Base-by-base conservation (phyloP, 1,284 basidiomycete genomes). In the Exobasidium rhododendri region DNA sequence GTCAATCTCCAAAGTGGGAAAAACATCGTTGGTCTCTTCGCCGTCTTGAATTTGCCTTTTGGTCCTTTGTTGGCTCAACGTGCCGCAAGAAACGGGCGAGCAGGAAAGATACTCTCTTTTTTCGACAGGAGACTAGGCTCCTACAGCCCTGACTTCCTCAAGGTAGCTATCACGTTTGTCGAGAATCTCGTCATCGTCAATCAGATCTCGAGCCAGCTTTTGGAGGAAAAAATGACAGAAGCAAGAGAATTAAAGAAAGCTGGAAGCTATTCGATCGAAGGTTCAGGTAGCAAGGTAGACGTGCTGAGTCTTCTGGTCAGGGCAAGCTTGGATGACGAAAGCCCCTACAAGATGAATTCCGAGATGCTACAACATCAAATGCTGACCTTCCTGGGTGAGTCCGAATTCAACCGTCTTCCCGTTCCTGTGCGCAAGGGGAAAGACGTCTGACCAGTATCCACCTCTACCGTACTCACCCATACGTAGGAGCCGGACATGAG, bases 401-500 rank as follows among this genome's bases (percentile, higher is more conserved):
- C n/a, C n/a, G n/a, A n/a, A n/a, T n/a, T n/a, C n/a, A n/a, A n/a
- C n/a, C n/a, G n/a, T n/a, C n/a, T n/a, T n/a, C n/a, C n/a, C n/a
- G n/a, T n/a, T n/a, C n/a, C n/a, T n/a, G n/a, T n/a, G n/a, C n/a
- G n/a, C n/a, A n/a, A n/a, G n/a, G n/a, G n/a, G n/a, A n/a, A n/a
- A n/a, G n/a, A n/a, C n/a, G n/a, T n/a, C n/a, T n/a, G n/a, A n/a
- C n/a, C n/a, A n/a, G n/a, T n/a, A n/a, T n/a, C n/a, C n/a, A n/a
- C n/a, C n/a, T n/a, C n/a, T n/a, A n/a, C n/a, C 17, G n/a, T n/a
- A n/a, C n/a, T n/a, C n/a, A n/a, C n/a, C n/a, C n/a, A n/a, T n/a
- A n/a, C n/a, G n/a, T n/a, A n/a, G 69, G 68, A 1, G 74, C 72
- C 1, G 73, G 72, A 10, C 72, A 75, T 57, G 73, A 75, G 56